Conservation (phyloP, 148 eudicot genomes). For the Rhododendron ferrugineum region DNA sequence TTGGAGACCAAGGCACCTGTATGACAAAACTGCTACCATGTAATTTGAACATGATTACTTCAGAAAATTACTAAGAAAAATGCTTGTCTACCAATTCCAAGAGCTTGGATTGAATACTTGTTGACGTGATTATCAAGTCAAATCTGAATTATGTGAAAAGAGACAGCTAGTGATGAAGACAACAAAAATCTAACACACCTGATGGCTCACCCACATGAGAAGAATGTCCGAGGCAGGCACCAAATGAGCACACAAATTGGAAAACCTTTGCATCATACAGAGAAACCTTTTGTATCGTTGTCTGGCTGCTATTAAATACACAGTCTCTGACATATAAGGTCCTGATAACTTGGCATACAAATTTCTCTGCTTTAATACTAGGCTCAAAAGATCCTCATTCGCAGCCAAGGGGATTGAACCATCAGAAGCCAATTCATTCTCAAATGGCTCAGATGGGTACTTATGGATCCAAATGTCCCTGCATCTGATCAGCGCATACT, state of each 20-base stretch:
- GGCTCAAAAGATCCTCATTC: conserved; percentile 32
- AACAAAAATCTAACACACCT: conserved; percentile 29
- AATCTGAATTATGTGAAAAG: neutral
- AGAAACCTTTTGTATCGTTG: conserved; percentile 46
- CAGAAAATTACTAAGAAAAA: neutral
- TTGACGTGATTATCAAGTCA: neutral
- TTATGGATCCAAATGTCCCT: conserved; percentile 62
- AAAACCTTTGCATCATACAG: conserved; percentile 20
- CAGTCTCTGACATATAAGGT: conserved; percentile 46
- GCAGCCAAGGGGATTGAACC: neutral
- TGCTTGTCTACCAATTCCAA: neutral
- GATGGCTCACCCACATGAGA: conserved; percentile 59
- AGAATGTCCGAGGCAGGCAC: conserved; percentile 58
- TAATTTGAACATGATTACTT: neutral
- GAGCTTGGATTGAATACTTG: neutral
- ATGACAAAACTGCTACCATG: neutral
- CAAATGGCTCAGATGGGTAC: conserved; percentile 78
- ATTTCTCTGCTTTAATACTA: conserved; percentile 44
- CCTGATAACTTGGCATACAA: conserved; percentile 37
- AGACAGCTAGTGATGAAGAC: neutral
- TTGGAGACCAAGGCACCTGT: neutral
- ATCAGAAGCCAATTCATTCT: conserved; percentile 43
- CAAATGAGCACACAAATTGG: conserved; percentile 23
- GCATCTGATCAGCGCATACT: conserved; percentile 65
- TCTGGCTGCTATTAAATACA: conserved; percentile 52